These are phyloP conservation scores for Paramecium sexaurelia DNA, from an alignment of 73 alveolate species.

Conservation along the genomic window DNA sequence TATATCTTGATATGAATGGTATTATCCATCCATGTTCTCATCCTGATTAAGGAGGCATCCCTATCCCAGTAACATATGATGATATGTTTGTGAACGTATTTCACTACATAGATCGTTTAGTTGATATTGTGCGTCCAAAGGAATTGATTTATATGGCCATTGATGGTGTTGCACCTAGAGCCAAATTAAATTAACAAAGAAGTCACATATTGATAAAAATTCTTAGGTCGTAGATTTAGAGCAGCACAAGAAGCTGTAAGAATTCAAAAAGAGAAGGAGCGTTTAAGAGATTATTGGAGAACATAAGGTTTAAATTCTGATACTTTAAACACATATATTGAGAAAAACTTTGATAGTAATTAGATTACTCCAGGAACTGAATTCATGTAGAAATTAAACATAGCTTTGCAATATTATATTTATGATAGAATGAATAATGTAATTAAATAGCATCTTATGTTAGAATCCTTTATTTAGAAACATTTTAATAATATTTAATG, in stretches of 20 bases:
- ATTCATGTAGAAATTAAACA: slow-evolving; percentile 29
- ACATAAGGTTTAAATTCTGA: slow-evolving; percentile 6
- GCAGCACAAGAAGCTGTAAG: slow-evolving; percentile 20
- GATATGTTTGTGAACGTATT: slow-evolving; percentile 95
- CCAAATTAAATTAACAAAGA: slow-evolving; percentile 99
- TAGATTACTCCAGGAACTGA: slow-evolving; percentile 63
- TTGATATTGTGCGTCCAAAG: slow-evolving; percentile 89
- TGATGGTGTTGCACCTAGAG: slow-evolving; percentile 99
- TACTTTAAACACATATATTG: not conserved
- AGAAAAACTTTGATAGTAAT: not conserved
- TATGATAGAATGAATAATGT: slow-evolving; percentile 82
- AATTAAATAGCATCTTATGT: not conserved
- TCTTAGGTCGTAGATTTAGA: slow-evolving; percentile 72
- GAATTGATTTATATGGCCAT: slow-evolving; percentile 94
- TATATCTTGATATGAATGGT: slow-evolving; percentile 99
- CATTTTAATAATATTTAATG: slow-evolving; percentile 90
- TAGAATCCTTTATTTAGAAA: slow-evolving; percentile 81
- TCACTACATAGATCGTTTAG: slow-evolving; percentile 88
- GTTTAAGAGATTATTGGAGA: slow-evolving; percentile 26
- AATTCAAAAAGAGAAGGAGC: slow-evolving; percentile 1
- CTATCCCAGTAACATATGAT: slow-evolving; percentile 84
- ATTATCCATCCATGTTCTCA: slow-evolving; percentile 99
- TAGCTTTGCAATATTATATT: slow-evolving; percentile 75
- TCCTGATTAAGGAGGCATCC: slow-evolving; percentile 81
- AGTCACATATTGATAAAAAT: slow-evolving; percentile 77